Percentiles rank a stretch among this genome's conserved stretches.
Evolutionary conservation across 1,284 basidiomycete genomes (phyloP).

Genomic region (Malassezia cuniculi): DNA sequence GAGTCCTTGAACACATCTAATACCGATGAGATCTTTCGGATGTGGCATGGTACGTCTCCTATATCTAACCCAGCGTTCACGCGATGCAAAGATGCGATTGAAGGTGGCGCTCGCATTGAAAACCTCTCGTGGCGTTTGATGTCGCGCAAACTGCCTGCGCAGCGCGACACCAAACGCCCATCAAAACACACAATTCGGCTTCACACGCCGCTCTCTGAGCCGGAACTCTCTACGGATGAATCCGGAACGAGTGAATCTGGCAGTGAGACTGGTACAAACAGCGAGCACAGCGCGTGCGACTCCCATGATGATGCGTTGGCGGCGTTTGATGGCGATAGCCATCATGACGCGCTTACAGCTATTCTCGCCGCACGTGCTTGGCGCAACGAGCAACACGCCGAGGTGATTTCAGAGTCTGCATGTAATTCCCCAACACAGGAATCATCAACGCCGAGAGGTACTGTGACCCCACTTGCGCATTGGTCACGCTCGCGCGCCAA

Average conservation of each 20-base stretch:
- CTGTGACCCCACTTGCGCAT: slow-evolving; percentile 1
- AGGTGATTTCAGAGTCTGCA: no score
- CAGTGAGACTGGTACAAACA: no score
- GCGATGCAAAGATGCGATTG: slow-evolving; percentile 63
- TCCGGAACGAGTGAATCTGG: slow-evolving; percentile 7
- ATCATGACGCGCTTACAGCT: no score
- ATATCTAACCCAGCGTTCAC: slow-evolving; percentile 56
- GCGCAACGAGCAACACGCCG: no score
- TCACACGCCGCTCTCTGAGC: slow-evolving; percentile 6
- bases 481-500: slow-evolving; percentile 3
- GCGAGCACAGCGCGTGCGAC: no score
- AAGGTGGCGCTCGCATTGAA: slow-evolving; percentile 64
- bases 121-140: slow-evolving; percentile 75
- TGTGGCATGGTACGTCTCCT: slow-evolving; percentile 8
- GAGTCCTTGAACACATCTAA: slow-evolving; percentile 8
- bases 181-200: not conserved
- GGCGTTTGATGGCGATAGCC: no score
- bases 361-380: no score
- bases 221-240: slow-evolving; percentile 14
- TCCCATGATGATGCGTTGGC: no score
- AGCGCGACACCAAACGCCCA: no score
- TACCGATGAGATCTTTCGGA: slow-evolving; percentile 1
- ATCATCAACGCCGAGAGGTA: slow-evolving; percentile 6
- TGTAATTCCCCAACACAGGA: no score
- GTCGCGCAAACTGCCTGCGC: slow-evolving; percentile 52